Percentiles rank a stretch among this genome's conserved stretches.
Conservation (phyloP, 1,139 yeast species). For the Saccharomyces hybrid region DNA sequence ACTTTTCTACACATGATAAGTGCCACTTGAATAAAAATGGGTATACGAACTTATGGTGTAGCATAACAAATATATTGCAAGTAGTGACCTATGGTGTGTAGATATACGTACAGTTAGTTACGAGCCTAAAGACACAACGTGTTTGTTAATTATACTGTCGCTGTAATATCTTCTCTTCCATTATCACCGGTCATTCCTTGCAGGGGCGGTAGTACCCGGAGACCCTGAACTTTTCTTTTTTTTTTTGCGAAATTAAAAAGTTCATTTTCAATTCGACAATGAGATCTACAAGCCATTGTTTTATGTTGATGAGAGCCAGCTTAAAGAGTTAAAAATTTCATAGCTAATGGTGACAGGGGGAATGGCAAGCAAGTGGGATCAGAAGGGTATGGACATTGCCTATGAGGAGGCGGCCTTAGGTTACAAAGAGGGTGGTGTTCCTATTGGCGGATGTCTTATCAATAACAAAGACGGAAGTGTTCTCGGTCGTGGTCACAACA, state of each 20-base stretch:
- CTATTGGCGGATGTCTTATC: constrained; percentile 75
- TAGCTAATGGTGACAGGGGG: background rate
- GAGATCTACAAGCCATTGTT: background rate
- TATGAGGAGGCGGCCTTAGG: constrained; percentile 64
- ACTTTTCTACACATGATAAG: background rate
- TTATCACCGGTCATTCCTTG: constrained; percentile 1
- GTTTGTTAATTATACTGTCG: background rate
- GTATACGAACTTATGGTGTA: background rate
- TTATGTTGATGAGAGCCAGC: background rate
- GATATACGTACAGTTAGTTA: too few species aligned
- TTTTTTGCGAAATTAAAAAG: background rate
- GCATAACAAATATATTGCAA: background rate
- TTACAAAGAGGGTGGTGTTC: constrained; percentile 81
- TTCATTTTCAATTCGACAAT: background rate
- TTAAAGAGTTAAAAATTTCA: background rate
- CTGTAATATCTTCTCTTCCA: background rate
- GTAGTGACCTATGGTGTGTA: background rate
- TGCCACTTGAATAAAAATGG: background rate
- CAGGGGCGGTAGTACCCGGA: constrained; percentile 1
- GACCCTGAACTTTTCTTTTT: background rate
- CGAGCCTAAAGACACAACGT: background rate
- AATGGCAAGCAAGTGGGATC: constrained; percentile 36
- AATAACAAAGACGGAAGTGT: constrained; percentile 67
- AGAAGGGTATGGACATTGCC: constrained; percentile 59
- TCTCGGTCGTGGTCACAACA: constrained; percentile 81